Evolutionary conservation across 495 filamentous ascomycete genomes (phyloP).

Genomic region (Staphylotrichum longicolle): DNA sequence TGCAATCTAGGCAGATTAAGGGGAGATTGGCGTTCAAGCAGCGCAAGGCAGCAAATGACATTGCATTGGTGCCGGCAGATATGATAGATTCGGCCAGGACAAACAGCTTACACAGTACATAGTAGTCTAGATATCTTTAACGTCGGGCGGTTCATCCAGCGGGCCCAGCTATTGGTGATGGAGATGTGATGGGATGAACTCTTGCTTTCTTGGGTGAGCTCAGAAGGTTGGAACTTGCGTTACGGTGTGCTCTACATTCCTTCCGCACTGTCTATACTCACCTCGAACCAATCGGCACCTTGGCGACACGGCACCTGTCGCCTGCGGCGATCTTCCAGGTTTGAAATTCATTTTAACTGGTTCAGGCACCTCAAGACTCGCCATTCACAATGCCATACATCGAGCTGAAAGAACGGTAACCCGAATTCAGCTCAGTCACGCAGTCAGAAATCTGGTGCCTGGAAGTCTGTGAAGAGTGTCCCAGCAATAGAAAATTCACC

Average conservation of each 20-base stretch:
- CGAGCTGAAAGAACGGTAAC: neutral
- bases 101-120: neutral
- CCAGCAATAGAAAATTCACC: too few relatives aligned
- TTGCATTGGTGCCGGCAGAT: neutral
- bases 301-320: conserved; percentile 5
- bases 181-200: too few relatives aligned
- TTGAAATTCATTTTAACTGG: conserved; percentile 15
- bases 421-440: too few relatives aligned
- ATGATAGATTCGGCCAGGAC: neutral
- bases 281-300: neutral
- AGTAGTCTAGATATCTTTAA: neutral
- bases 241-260: too few relatives aligned
- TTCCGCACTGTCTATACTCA: neutral
- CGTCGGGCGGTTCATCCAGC: too few relatives aligned
- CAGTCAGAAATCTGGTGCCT: too few relatives aligned
- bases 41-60: neutral
- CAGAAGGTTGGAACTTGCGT: too few relatives aligned
- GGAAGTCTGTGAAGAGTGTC: too few relatives aligned
- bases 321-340: neutral
- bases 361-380: neutral
- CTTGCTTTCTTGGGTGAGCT: too few relatives aligned
- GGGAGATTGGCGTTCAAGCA: conserved; percentile 1
- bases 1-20: conserved; percentile 4
- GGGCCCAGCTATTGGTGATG: too few relatives aligned
- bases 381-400: conserved; percentile 11